These are phyloP conservation scores for Biscogniauxia sp. DNA, from an alignment of 2,329 filamentous ascomycete genomes.

Conservation along the genomic window DNA sequence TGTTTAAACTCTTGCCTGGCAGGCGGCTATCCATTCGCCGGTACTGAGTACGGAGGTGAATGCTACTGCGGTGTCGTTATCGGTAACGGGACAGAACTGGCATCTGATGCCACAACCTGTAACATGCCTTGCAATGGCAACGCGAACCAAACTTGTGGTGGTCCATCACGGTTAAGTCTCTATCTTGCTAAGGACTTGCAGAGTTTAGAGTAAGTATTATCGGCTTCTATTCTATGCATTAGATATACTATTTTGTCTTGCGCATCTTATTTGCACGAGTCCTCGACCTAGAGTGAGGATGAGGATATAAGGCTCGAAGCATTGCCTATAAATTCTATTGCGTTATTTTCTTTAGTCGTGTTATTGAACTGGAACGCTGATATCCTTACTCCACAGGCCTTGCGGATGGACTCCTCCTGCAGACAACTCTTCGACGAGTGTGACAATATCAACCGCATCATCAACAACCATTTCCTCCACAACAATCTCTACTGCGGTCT, in stretches of 20 bases:
- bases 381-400: not conserved
- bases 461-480: slow-evolving; percentile 16
- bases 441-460: slow-evolving; percentile 40
- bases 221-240: no score
- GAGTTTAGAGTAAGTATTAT: slow-evolving; percentile 38
- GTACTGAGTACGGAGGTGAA: slow-evolving; percentile 43
- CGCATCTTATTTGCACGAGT: no score
- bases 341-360: no score
- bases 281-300: no score
- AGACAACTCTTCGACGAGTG: not conserved
- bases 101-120: slow-evolving; percentile 40
- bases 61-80: slow-evolving; percentile 54
- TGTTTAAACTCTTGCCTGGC: slow-evolving; percentile 44
- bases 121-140: slow-evolving; percentile 52
- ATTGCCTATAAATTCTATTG: no score
- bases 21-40: slow-evolving; percentile 47
- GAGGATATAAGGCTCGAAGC: no score
- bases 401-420: not conserved
- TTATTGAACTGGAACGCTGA: not conserved
- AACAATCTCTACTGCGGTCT: slow-evolving; percentile 20
- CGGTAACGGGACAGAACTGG: slow-evolving; percentile 43
- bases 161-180: slow-evolving; percentile 40
- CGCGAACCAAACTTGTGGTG: slow-evolving; percentile 41
- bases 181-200: slow-evolving; percentile 49
- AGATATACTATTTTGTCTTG: no score